A percentile compares a stretch with the other conserved stretches of the same genome.
These are phyloP conservation scores for Chalciporus pseudorubinellus DNA, from an alignment of 768 basidiomycete genomes.

Conservation along the genomic window DNA sequence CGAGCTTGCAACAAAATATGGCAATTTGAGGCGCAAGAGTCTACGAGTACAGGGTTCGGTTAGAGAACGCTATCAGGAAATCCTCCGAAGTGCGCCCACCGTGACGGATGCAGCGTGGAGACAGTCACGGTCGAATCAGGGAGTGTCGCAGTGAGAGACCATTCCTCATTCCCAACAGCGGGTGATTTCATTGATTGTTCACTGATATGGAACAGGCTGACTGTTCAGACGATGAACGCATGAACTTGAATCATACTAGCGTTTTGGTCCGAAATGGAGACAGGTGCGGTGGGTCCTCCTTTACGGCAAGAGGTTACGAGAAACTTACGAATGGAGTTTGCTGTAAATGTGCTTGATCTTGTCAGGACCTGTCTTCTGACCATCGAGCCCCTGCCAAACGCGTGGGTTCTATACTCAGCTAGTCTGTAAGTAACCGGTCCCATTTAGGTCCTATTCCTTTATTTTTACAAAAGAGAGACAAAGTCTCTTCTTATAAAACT, in stretches of 20 bases:
- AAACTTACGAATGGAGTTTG: conserved; percentile 26
- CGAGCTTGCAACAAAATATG: not conserved
- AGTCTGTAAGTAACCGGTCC: conserved; percentile 19
- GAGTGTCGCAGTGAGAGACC: not conserved
- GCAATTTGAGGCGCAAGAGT: conserved; percentile 4
- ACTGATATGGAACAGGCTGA: conserved; percentile 17
- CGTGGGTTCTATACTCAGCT: conserved; percentile 32
- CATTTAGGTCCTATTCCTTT: conserved; percentile 8
- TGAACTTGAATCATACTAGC: conserved; percentile 16
- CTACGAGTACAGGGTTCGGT: not conserved
- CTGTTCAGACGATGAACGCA: conserved; percentile 14
- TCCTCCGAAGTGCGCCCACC: not conserved
- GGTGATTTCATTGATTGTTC: conserved; percentile 28
- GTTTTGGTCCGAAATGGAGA: conserved; percentile 25
- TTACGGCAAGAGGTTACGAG: conserved; percentile 29
- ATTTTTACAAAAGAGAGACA: conserved; percentile 23
- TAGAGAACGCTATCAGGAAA: not conserved
- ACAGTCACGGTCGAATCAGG: not conserved
- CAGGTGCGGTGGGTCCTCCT: conserved; percentile 24
- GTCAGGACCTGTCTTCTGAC: conserved; percentile 30
- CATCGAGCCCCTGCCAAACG: conserved; percentile 28
- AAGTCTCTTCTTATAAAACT: conserved; percentile 30
- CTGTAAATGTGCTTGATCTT: conserved; percentile 28
- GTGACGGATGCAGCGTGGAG: not conserved
- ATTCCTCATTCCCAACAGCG: conserved; percentile 9